phyloP scores from a whole-genome alignment of 176 grass and related monocot genomes.

The Secale cereale region DNA sequence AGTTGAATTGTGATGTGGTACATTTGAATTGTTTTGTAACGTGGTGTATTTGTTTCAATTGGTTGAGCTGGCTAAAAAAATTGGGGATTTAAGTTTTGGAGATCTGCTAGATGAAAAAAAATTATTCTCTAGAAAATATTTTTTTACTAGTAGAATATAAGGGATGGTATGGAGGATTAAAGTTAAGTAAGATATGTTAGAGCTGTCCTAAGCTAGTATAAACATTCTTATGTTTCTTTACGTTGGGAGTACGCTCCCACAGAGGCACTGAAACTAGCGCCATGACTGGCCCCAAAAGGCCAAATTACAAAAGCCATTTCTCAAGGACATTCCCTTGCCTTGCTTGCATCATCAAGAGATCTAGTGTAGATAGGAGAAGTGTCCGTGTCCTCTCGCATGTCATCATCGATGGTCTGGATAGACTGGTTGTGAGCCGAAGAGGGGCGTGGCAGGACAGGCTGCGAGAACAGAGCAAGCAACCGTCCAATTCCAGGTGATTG shows the following conservation, averaged over 20 bases:
- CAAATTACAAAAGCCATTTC: slow-evolving; percentile 19
- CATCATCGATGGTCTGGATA: background rate
- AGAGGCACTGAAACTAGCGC: background rate
- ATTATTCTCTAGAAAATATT: too few species aligned
- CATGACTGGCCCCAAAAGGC: slow-evolving; percentile 29
- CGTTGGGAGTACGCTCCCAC: too few species aligned
- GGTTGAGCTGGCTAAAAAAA: too few species aligned
- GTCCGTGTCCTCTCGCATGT: background rate
- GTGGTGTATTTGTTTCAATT: too few species aligned
- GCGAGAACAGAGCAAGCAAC: slow-evolving; percentile 25
- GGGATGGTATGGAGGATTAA: too few species aligned
- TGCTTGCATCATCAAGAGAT: slow-evolving; percentile 52
- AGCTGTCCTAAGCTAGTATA: background rate
- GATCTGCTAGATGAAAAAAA: too few species aligned
- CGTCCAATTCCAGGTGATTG: slow-evolving; percentile 52
- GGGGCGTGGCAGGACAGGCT: background rate
- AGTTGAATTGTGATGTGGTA: too few species aligned
- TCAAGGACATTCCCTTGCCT: background rate
- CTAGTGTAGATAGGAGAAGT: slow-evolving; percentile 30
- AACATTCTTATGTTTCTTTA: too few species aligned
- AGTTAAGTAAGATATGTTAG: too few species aligned
- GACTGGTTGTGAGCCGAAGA: background rate
- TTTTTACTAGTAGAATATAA: too few species aligned
- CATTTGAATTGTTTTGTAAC: too few species aligned
- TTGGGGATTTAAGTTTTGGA: too few species aligned